These are phyloP conservation scores for Forsythia viridissima DNA, from an alignment of 257 asterid species.

Conservation along the genomic window DNA sequence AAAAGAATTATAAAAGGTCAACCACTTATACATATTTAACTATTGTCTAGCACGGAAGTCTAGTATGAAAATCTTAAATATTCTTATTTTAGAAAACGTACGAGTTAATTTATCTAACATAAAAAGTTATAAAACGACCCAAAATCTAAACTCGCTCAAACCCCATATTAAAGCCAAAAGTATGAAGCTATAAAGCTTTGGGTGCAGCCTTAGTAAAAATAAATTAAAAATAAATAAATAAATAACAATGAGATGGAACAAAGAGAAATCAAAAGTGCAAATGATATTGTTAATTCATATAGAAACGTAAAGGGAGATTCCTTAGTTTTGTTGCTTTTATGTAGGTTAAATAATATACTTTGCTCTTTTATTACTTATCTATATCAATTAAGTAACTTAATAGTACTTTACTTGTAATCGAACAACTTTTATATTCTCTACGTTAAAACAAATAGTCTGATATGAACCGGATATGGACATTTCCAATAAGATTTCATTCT, in stretches of 20 bases:
- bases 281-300: conserved; percentile 7
- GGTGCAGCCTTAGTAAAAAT: neutral
- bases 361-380: conserved; percentile 28
- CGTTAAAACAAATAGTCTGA: neutral
- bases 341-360: conserved; percentile 41
- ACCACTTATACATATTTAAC: neutral
- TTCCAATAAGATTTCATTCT: too few relatives aligned
- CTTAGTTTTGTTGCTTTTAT: conserved; percentile 31
- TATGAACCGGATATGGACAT: too few relatives aligned
- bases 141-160: neutral
- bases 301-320: conserved; percentile 35
- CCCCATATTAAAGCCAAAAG: neutral
- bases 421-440: neutral
- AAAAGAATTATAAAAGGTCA: neutral
- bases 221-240: too few relatives aligned
- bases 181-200: neutral
- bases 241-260: neutral
- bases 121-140: neutral
- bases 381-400: neutral
- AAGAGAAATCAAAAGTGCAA: conserved; percentile 5
- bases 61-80: neutral
- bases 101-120: neutral
- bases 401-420: neutral
- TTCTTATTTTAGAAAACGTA: neutral
- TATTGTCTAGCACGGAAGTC: neutral